Evolutionary conservation across 2,329 filamentous ascomycete species (phyloP).

Genomic region (Neofusicoccum sp.): DNA sequence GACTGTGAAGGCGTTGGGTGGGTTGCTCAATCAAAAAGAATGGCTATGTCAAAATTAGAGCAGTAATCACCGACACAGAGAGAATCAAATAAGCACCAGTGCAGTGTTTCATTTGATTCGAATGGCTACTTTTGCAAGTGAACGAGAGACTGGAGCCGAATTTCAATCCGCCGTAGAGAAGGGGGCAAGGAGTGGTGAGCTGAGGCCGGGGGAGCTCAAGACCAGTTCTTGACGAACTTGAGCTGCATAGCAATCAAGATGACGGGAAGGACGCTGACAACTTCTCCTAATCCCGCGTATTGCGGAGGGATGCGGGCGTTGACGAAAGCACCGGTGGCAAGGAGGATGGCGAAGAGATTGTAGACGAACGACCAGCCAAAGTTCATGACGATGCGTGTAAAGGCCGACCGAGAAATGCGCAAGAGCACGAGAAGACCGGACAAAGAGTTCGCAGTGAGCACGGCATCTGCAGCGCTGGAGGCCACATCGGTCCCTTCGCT

Average conservation of each 20-base stretch:
- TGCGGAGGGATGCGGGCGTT: conserved; percentile 59
- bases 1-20: too few relatives aligned
- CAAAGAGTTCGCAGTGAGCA: conserved; percentile 13
- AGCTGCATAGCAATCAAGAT: conserved; percentile 59
- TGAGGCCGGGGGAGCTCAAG: too few relatives aligned
- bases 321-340: conserved; percentile 68
- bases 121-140: too few relatives aligned
- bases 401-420: conserved; percentile 50
- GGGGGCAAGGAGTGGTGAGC: too few relatives aligned
- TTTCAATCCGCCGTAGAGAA: too few relatives aligned
- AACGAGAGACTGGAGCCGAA: too few relatives aligned
- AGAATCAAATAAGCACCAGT: too few relatives aligned
- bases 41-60: too few relatives aligned
- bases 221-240: conserved; percentile 31
- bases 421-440: conserved; percentile 57
- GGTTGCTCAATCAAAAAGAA: too few relatives aligned
- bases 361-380: conserved; percentile 72
- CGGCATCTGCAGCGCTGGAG: conserved; percentile 62
- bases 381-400: conserved; percentile 58
- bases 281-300: conserved; percentile 70
- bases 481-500: conserved; percentile 62
- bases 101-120: too few relatives aligned
- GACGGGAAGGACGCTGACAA: conserved; percentile 74
- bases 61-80: too few relatives aligned
- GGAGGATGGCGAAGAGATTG: conserved; percentile 68